Base-by-base conservation (phyloP, 176 grass and related monocot species). In the Pontederia crassipes region DNA sequence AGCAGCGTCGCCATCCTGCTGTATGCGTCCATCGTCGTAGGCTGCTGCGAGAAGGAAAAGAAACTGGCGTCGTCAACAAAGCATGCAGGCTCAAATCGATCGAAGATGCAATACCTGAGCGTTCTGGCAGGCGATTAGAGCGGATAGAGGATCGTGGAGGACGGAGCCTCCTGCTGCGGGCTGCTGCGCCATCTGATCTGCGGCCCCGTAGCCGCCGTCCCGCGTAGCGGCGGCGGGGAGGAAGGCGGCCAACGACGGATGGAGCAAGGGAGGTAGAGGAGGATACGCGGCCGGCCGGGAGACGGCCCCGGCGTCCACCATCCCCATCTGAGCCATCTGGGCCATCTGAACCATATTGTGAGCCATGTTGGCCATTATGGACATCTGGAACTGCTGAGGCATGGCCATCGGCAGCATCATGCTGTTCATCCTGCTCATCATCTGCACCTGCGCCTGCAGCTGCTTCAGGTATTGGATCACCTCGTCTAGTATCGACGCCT, bases 401-500 rank as follows among this genome's bases (percentile, higher is more conserved):
- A 85, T 85, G 1, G 46, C 46, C 78, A 97, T 85, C 61, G 92
- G 83, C 87, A 92, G 81, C 84, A 85, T 92, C 84, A 97, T 81
- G 58, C 80, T 84, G 77, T 71, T 77, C 78, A 95, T 79, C 63
- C 81, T 72, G 75, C 28, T 89, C 81, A 98, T 98, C 84, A 86
- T 72, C 79, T 79, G 88, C 49, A 81, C 70, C 68, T 88, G 87
- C 7, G 79, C 71, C 68, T 98, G 93, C 50, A 98, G 74, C 67
- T 92, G 87, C 83, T 92, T 98, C 82, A 98, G 72, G 81, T 98
- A 83, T 48, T 85, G 84, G 74, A 98, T 92, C 79, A 72, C 93
- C 87, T 98, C 93, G 59, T 88, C 93, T 20, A 98, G 81, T 87
- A 98, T 92, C 53, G 93, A 98, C 64, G 93, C 93, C 67, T 98